These are phyloP conservation scores for Diaporthe australafricana DNA, from an alignment of 2,329 filamentous ascomycete species.

Conservation along the genomic window DNA sequence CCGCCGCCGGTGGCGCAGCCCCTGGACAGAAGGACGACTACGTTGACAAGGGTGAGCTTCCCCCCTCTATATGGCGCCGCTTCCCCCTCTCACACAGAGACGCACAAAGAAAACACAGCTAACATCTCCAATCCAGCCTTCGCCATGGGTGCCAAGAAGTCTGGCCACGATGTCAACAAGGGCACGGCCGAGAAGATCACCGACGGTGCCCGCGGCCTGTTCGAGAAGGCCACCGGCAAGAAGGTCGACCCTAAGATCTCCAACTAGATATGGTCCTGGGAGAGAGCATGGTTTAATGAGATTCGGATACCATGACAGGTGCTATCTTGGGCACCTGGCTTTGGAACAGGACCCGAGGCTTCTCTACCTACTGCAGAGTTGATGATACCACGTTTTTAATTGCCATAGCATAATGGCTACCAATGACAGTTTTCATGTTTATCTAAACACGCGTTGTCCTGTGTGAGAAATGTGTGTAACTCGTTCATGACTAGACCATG, in stretches of 20 bases:
- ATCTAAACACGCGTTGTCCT: no score
- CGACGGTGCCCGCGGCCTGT: slow-evolving; percentile 46
- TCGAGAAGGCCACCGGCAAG: slow-evolving; percentile 55
- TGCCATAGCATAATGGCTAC: neutral
- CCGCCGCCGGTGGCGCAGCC: slow-evolving; percentile 3
- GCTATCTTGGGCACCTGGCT: neutral
- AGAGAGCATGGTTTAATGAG: no score
- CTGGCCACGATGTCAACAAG: slow-evolving; percentile 37
- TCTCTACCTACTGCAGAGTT: neutral
- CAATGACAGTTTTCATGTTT: neutral
- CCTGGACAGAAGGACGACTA: slow-evolving; percentile 46
- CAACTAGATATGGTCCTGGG: slow-evolving; percentile 41
- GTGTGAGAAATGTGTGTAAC: neutral
- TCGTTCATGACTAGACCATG: fast-evolving
- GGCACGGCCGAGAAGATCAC: slow-evolving; percentile 48
- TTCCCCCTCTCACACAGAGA: neutral
- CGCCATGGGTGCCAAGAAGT: slow-evolving; percentile 45
- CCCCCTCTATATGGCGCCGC: no score
- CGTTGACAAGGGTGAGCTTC: slow-evolving; percentile 46
- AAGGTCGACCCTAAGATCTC: slow-evolving; percentile 50
- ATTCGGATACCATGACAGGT: neutral
- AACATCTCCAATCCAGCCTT: slow-evolving; percentile 41
- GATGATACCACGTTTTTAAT: slow-evolving; percentile 20
- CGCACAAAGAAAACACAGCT: neutral
- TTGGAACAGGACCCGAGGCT: neutral